Percentiles rank a stretch among this genome's conserved stretches.
Evolutionary conservation across 805 yeast genomes (phyloP).

Genomic region (Starmera pachycereana): DNA sequence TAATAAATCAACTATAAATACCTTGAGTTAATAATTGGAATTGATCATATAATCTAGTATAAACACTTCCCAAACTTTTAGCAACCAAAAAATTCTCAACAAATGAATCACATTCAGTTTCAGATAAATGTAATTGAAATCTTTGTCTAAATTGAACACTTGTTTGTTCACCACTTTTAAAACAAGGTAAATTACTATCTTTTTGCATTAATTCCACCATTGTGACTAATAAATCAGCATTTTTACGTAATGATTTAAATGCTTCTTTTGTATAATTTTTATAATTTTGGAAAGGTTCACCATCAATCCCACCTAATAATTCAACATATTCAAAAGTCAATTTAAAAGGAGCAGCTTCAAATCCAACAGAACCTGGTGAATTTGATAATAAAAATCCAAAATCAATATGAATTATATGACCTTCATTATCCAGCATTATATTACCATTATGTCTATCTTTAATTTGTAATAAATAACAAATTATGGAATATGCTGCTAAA

Average conservation of each 20-base stretch:
- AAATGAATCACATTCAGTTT: slow-evolving; percentile 60
- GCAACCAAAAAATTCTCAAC: slow-evolving; percentile 71
- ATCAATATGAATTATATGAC: slow-evolving; percentile 91
- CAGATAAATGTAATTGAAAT: slow-evolving; percentile 66
- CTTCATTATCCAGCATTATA: slow-evolving; percentile 92
- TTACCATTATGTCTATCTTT: slow-evolving; percentile 97
- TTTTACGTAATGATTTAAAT: slow-evolving; percentile 61
- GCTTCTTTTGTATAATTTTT: slow-evolving; percentile 56
- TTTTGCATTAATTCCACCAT: slow-evolving; percentile 92
- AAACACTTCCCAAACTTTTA: slow-evolving; percentile 78
- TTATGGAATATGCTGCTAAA: slow-evolving; percentile 84
- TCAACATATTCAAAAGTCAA: slow-evolving; percentile 85
- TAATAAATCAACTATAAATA: slow-evolving; percentile 50
- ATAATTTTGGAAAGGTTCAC: slow-evolving; percentile 51
- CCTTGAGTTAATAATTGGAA: slow-evolving; percentile 94
- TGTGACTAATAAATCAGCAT: slow-evolving; percentile 63
- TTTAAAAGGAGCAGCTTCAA: slow-evolving; percentile 97
- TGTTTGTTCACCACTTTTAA: slow-evolving; percentile 78
- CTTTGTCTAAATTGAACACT: slow-evolving; percentile 71
- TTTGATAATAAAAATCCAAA: slow-evolving; percentile 90
- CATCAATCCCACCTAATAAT: slow-evolving; percentile 68
- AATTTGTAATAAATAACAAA: slow-evolving; percentile 82
- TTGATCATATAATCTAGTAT: slow-evolving; percentile 90
- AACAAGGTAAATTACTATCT: slow-evolving; percentile 86
- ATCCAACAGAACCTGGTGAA: slow-evolving; percentile 95